These are phyloP conservation scores for Verticillium longisporum DNA, from an alignment of 2,329 filamentous ascomycete species.

Conservation along the genomic window DNA sequence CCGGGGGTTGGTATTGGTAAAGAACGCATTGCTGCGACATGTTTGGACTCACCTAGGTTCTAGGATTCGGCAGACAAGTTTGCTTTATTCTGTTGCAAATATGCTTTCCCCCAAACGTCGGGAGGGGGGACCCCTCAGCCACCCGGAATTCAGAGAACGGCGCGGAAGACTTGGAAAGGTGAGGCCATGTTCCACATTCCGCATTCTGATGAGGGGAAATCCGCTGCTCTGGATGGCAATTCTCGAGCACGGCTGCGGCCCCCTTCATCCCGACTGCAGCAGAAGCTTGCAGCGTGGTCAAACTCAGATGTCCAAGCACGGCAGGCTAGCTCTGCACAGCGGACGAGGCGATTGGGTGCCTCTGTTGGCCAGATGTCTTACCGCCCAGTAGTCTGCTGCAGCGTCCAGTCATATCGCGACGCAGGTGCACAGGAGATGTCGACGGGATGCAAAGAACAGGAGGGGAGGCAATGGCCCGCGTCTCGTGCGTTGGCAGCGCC, in stretches of 20 bases:
- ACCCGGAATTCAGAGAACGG: not conserved
- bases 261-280: not conserved
- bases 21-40: not conserved
- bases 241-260: not conserved
- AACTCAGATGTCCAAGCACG: not conserved
- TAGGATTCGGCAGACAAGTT: not conserved
- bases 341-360: not conserved
- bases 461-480: not conserved
- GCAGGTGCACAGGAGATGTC: not conserved
- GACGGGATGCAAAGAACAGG: not conserved
- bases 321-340: not conserved
- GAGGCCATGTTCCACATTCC: not conserved
- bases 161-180: not conserved
- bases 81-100: not conserved
- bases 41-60: not conserved
- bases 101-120: not conserved
- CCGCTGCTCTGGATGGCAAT: not conserved
- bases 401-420: not conserved
- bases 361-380: not conserved
- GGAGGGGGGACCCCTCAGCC: not conserved
- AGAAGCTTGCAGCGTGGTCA: not conserved
- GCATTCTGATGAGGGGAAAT: not conserved
- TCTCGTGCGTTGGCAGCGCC: not conserved
- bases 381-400: not conserved
- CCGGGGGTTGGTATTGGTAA: not conserved